Evolutionary conservation across 2,329 filamentous ascomycete species (phyloP).

Genomic region (Thyridium curvatum): DNA sequence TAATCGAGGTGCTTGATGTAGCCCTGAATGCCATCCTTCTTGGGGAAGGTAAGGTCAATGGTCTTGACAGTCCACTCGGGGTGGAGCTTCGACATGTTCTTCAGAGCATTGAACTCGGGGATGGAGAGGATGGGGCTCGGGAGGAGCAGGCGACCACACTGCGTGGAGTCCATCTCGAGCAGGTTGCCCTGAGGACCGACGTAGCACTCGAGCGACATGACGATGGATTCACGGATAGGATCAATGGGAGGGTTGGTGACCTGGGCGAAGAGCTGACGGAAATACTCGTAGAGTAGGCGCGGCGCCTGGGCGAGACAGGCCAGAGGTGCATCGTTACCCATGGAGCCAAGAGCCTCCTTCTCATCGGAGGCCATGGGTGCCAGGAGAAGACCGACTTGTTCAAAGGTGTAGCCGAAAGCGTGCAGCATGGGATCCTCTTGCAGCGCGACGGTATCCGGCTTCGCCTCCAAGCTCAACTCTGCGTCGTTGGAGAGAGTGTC

Average conservation of each 20-base stretch:
- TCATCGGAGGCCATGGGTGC: constrained; percentile 96
- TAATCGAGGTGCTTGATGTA: constrained; percentile 83
- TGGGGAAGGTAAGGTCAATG: constrained; percentile 91
- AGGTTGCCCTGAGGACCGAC: constrained; percentile 94
- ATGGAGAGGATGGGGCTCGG: constrained; percentile 86
- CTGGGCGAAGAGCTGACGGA: constrained; percentile 94
- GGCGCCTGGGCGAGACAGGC: constrained; percentile 88
- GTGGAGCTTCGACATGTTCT: constrained; percentile 67
- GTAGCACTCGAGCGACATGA: constrained; percentile 97
- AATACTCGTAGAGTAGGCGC: constrained; percentile 89
- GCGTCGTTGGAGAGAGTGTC: constrained; percentile 53
- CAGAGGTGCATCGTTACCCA: constrained; percentile 94
- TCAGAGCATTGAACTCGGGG: constrained; percentile 83
- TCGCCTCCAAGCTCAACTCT: constrained; percentile 55
- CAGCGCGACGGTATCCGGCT: constrained; percentile 62
- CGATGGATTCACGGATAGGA: constrained; percentile 92
- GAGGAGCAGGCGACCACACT: constrained; percentile 79
- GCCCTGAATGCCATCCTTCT: constrained; percentile 72
- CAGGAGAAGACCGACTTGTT: constrained; percentile 87
- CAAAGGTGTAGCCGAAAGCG: constrained; percentile 89
- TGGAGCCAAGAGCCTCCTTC: constrained; percentile 93
- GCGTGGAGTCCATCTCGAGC: constrained; percentile 84
- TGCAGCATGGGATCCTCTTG: constrained; percentile 81
- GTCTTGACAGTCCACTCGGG: constrained; percentile 80
- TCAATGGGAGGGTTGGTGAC: constrained; percentile 98